phyloP scores from a whole-genome alignment of 2,329 filamentous ascomycete genomes.

The Verruconis gallopava region DNA sequence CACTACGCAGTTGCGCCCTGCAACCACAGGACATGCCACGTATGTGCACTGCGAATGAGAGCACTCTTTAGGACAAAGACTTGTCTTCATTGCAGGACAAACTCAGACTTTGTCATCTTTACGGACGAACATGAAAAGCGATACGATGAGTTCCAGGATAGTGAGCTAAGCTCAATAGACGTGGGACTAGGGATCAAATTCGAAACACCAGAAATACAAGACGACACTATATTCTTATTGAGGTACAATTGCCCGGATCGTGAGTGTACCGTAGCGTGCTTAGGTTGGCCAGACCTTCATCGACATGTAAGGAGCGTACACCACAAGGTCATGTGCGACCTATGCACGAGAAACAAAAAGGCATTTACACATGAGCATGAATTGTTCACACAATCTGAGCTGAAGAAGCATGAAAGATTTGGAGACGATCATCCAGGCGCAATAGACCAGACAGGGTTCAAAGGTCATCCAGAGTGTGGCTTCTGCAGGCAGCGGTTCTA shows the following conservation, averaged over 20 bases:
- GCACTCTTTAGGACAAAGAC: slow-evolving; percentile 93
- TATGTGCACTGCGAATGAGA: slow-evolving; percentile 80
- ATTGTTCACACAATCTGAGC: slow-evolving; percentile 67
- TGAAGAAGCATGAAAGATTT: slow-evolving; percentile 76
- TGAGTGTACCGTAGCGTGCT: slow-evolving; percentile 72
- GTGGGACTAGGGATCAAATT: slow-evolving; percentile 85
- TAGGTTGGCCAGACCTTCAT: slow-evolving; percentile 67
- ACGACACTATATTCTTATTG: slow-evolving; percentile 76
- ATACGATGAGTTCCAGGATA: slow-evolving; percentile 67
- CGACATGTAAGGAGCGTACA: slow-evolving; percentile 72
- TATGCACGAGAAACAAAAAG: slow-evolving; percentile 90
- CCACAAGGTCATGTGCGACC: slow-evolving; percentile 77
- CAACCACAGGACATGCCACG: slow-evolving; percentile 94
- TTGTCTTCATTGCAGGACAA: slow-evolving; percentile 84
- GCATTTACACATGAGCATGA: slow-evolving; percentile 98
- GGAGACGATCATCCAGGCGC: slow-evolving; percentile 87
- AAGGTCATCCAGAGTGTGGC: slow-evolving; percentile 83
- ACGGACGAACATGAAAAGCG: slow-evolving; percentile 72
- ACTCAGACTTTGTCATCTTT: slow-evolving; percentile 77
- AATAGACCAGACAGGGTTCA: slow-evolving; percentile 87
- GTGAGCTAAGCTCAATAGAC: slow-evolving; percentile 66
- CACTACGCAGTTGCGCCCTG: slow-evolving; percentile 86
- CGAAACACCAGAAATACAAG: slow-evolving; percentile 75
- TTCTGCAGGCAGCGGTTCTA: slow-evolving; percentile 92
- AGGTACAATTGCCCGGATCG: slow-evolving; percentile 89